Conservation (phyloP, 2,329 filamentous ascomycete genomes). For the Botrytis pseudocinerea region DNA sequence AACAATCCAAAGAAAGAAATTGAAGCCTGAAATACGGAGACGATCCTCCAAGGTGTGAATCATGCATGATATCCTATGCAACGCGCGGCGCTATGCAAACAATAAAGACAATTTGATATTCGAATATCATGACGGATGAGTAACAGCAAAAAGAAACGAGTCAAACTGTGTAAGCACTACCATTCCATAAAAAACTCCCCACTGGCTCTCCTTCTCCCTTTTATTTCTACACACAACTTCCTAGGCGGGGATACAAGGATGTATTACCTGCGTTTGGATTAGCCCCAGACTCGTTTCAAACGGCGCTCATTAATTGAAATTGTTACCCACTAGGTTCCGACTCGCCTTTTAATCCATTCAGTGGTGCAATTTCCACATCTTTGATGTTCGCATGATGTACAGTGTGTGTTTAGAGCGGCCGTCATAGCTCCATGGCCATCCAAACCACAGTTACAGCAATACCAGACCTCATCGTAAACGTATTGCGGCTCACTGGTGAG, state of each 20-base stretch:
- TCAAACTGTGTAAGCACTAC: background rate
- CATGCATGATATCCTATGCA: slow-evolving; percentile 1
- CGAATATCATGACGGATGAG: background rate
- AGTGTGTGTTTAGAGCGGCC: background rate
- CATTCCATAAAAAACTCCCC: background rate
- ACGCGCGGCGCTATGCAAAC: slow-evolving; percentile 9
- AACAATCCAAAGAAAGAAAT: background rate
- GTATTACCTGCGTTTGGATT: background rate
- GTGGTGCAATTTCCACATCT: background rate
- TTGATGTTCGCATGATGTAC: background rate
- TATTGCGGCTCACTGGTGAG: background rate
- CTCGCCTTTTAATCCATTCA: slow-evolving; percentile 2
- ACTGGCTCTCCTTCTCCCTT: background rate
- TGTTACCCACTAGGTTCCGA: slow-evolving; percentile 7
- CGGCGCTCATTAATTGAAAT: background rate
- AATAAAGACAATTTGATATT: background rate
- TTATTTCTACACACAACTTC: background rate
- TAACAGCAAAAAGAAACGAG: background rate
- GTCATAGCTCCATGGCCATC: background rate
- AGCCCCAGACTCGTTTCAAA: background rate
- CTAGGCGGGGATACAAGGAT: background rate
- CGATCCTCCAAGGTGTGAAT: background rate
- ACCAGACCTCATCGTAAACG: background rate
- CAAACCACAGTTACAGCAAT: slow-evolving; percentile 2
- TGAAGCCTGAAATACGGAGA: background rate